Base-by-base conservation (phyloP, 2,329 filamentous ascomycete species). In the Annulohypoxylon truncatum region DNA sequence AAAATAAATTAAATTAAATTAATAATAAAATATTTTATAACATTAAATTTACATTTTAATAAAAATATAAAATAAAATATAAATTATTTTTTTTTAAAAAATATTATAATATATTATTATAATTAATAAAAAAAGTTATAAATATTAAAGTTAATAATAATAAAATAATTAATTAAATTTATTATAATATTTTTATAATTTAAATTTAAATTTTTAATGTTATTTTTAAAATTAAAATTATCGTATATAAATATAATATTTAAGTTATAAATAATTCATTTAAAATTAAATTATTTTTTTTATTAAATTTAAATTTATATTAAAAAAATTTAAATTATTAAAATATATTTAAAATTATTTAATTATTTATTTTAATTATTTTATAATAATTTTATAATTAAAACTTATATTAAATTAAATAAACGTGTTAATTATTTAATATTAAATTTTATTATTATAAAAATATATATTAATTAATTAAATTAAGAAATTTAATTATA, bases 151-250 rank as follows among this genome's bases (percentile, higher is more conserved):
- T 38, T 52, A 22, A 12, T 12, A 1, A 35, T 52, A 38, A 52
- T 38, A 24, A 52, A 26, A n/a, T 24, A 35, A 38, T 52, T 38
- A 52, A 38, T 35, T 10, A 35, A 6, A 4, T 51, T 31, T 20
- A 20, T 33, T 35, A 51, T 33, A 20, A 51, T 9, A 12, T 33
- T 18, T 35, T 51, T 51, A 20, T 35, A 33, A 9, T 18, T 24
- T 35, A 35, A 24, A 24, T 4, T 38, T 38, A 52, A 35, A 24
- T 38, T 13, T 38, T 24, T 20, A 38, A 38, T 35, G 24, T 12
- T n/a, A 24, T 52, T 8, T 38, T 52, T 52, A 35, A 52, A 52
- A 22, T 52, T 52, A 35, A 35, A 52, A 9, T 33, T 51, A 51
- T 31, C 22, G 15, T 33, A 33, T 51, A 31, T 33, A 51, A 51